Conservation (phyloP, 139 green algal genomes). For the Tetraselmis chui region DNA sequence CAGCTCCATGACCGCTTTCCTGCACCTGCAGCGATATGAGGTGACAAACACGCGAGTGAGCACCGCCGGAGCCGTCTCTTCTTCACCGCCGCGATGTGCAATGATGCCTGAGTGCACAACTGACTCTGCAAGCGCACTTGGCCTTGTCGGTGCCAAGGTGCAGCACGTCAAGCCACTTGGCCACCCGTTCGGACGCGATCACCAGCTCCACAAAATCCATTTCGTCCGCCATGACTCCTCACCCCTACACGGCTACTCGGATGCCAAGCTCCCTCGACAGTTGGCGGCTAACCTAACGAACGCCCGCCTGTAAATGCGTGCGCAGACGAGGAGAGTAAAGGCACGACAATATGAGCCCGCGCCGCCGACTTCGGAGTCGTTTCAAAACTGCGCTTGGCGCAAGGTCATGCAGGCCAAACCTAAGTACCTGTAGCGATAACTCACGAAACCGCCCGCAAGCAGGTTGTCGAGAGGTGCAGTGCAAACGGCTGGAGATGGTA, state of each 20-base stretch:
- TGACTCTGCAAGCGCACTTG: not conserved
- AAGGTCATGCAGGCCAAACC: too few species aligned
- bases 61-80: not conserved
- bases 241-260: not conserved
- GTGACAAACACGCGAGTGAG: not conserved
- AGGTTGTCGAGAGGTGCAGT: too few species aligned
- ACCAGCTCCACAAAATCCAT: not conserved
- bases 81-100: not conserved
- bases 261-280: too few species aligned
- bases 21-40: not conserved
- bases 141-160: not conserved
- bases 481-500: too few species aligned
- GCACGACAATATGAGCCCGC: too few species aligned
- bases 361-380: too few species aligned
- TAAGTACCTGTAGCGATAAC: too few species aligned
- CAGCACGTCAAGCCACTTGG: not conserved
- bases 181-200: not conserved
- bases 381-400: too few species aligned
- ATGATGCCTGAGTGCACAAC: not conserved
- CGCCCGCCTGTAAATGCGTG: too few species aligned
- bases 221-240: not conserved
- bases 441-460: too few species aligned
- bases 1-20: not conserved
- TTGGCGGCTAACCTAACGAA: too few species aligned
- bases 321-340: too few species aligned